Conservation (phyloP, 2,329 filamentous ascomycete genomes). For the Trichoderma pleuroti region DNA sequence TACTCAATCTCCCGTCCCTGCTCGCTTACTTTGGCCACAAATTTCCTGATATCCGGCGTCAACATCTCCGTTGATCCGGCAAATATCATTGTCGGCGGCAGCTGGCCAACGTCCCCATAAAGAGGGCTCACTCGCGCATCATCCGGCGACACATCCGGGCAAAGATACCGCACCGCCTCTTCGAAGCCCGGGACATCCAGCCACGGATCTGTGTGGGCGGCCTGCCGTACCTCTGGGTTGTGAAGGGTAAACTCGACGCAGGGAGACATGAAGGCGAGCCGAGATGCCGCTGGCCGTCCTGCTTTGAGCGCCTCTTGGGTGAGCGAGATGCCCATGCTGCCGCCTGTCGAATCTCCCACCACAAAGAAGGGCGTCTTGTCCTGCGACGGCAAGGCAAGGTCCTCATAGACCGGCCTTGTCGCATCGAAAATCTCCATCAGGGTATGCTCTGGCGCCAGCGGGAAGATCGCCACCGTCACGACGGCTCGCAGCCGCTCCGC, state of each 20-base stretch:
- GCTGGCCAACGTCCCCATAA: slow-evolving; percentile 27
- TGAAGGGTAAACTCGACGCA: slow-evolving; percentile 29
- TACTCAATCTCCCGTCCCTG: slow-evolving; percentile 28
- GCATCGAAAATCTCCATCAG: slow-evolving; percentile 33
- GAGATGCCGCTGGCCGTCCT: slow-evolving; percentile 26
- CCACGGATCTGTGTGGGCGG: slow-evolving; percentile 28
- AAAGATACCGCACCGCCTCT: slow-evolving; percentile 28
- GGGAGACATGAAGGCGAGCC: slow-evolving; percentile 32
- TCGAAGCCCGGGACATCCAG: slow-evolving; percentile 29
- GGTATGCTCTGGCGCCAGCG: slow-evolving; percentile 31
- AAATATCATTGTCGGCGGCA: slow-evolving; percentile 33
- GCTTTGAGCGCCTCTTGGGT: slow-evolving; percentile 30
- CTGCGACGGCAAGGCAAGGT: slow-evolving; percentile 28
- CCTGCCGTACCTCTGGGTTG: slow-evolving; percentile 28
- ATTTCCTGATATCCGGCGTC: slow-evolving; percentile 28
- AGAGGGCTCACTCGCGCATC: slow-evolving; percentile 31
- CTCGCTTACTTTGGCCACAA: slow-evolving; percentile 28
- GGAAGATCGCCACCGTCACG: slow-evolving; percentile 33
- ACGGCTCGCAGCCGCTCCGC: slow-evolving; percentile 31
- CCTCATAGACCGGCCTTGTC: slow-evolving; percentile 32
- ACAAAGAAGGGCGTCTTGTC: slow-evolving; percentile 31
- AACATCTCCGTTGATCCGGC: slow-evolving; percentile 30
- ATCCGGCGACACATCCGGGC: slow-evolving; percentile 27
- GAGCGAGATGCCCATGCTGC: slow-evolving; percentile 30
- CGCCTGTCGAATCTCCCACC: slow-evolving; percentile 33